Evolutionary conservation across 805 yeast genomes (phyloP).

Genomic region (Barnettozyma salicaria): DNA sequence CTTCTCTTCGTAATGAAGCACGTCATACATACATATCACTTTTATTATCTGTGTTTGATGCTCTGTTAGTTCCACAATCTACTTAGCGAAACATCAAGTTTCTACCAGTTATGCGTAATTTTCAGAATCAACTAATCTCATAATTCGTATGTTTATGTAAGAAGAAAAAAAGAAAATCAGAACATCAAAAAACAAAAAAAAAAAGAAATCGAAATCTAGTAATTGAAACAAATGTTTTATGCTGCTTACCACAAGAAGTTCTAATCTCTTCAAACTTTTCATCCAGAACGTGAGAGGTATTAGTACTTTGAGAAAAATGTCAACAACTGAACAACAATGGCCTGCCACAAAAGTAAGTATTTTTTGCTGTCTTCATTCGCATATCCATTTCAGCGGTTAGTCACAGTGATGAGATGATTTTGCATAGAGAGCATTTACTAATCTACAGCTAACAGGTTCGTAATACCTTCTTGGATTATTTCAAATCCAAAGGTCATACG

Average conservation of each 20-base stretch:
- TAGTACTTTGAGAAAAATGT: conserved; percentile 19
- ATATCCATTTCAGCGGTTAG: conserved; percentile 1
- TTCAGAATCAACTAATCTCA: conserved; percentile 7
- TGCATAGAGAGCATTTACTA: neutral
- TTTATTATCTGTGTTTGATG: too few species aligned
- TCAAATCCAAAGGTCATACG: conserved; percentile 62
- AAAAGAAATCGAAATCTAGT: neutral
- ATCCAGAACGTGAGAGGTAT: conserved; percentile 8
- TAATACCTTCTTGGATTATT: conserved; percentile 77
- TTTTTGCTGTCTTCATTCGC: neutral
- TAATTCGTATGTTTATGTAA: too few species aligned
- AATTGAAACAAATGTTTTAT: conserved; percentile 9
- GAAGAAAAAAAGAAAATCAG: too few species aligned
- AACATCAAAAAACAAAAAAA: conserved; percentile 4
- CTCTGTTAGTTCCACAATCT: conserved; percentile 5
- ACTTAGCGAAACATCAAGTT: neutral
- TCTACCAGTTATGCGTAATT: conserved; percentile 6
- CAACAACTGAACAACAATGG: conserved; percentile 29
- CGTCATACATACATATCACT: too few species aligned
- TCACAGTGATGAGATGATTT: neutral
- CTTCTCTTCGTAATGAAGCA: too few species aligned
- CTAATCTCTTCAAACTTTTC: conserved; percentile 9
- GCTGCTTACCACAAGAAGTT: conserved; percentile 14
- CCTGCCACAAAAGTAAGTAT: conserved; percentile 25
- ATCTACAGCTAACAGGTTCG: conserved; percentile 46